phyloP scores from a whole-genome alignment of 2,329 filamentous ascomycete genomes.

The Fusarium sterilihyphosum region DNA sequence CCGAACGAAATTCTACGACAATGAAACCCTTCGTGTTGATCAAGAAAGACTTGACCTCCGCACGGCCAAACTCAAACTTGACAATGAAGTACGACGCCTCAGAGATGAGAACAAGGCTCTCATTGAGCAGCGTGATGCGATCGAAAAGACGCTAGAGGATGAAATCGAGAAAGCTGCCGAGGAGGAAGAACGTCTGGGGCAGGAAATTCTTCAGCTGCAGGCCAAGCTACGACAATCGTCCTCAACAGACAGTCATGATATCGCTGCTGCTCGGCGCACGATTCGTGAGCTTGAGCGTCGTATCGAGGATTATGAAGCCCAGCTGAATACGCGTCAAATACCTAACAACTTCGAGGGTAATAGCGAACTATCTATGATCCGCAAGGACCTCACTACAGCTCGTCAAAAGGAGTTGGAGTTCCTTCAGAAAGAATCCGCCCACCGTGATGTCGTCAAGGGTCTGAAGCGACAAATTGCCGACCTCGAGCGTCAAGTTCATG shows the following conservation, averaged over 20 bases:
- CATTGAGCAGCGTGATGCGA: slow-evolving; percentile 63
- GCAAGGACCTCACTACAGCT: slow-evolving; percentile 69
- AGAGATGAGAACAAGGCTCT: slow-evolving; percentile 71
- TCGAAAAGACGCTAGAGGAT: slow-evolving; percentile 72
- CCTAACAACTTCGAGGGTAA: slow-evolving; percentile 54
- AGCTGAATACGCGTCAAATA: slow-evolving; percentile 49
- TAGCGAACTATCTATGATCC: slow-evolving; percentile 68
- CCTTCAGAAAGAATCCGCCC: slow-evolving; percentile 70
- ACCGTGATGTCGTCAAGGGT: slow-evolving; percentile 69
- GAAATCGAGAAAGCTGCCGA: slow-evolving; percentile 72
- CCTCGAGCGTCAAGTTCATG: slow-evolving; percentile 74
- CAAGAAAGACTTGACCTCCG: slow-evolving; percentile 76
- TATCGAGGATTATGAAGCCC: slow-evolving; percentile 63
- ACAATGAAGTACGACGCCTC: slow-evolving; percentile 72
- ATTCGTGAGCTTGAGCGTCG: slow-evolving; percentile 72
- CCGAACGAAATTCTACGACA: slow-evolving; percentile 63
- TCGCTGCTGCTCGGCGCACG: slow-evolving; percentile 68
- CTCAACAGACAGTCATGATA: slow-evolving; percentile 62
- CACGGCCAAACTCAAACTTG: slow-evolving; percentile 73
- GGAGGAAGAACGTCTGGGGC: slow-evolving; percentile 71
- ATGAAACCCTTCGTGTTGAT: slow-evolving; percentile 69
- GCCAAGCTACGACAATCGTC: slow-evolving; percentile 56
- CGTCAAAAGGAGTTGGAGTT: slow-evolving; percentile 74
- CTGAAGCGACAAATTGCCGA: slow-evolving; percentile 73
- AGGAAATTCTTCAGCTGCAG: slow-evolving; percentile 65